These are phyloP conservation scores for Brassica nigra DNA, from an alignment of 345 rosid species.

Conservation along the genomic window DNA sequence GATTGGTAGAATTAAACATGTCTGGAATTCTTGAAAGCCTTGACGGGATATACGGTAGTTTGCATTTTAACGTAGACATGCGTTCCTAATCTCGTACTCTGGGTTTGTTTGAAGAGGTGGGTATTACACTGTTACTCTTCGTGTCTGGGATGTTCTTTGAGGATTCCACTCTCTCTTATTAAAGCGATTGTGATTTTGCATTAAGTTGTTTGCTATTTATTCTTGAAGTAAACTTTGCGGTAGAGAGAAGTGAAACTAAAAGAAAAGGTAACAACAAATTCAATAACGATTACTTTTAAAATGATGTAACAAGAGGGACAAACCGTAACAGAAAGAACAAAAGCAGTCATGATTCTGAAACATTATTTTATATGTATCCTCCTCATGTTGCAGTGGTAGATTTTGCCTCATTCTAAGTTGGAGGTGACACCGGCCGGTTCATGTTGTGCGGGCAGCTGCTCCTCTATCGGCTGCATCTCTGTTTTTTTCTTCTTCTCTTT, in stretches of 20 bases:
- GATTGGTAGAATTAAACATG: no score
- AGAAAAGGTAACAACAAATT: background rate
- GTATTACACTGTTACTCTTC: no score
- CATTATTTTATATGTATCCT: conserved; percentile 18
- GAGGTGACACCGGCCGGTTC: conserved; percentile 10
- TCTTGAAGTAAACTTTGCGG: background rate
- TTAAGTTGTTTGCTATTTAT: background rate
- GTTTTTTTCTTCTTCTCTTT: conserved; percentile 76
- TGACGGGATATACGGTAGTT: no score
- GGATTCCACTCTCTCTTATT: no score
- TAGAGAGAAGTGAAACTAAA: background rate
- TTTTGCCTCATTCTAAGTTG: conserved; percentile 1
- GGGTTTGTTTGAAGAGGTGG: no score
- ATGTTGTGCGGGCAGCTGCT: conserved; percentile 9
- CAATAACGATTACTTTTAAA: background rate
- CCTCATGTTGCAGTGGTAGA: conserved; percentile 34
- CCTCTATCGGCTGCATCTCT: conserved; percentile 42
- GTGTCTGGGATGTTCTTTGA: no score
- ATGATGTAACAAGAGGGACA: conserved; percentile 9
- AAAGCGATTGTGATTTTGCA: no score
- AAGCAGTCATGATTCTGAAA: conserved; percentile 9
- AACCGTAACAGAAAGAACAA: background rate
- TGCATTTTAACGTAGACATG: no score
- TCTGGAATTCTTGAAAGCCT: no score
- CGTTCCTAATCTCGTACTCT: no score